A percentile compares a stretch with the other conserved stretches of the same genome.
Evolutionary conservation across 805 yeast species (phyloP).

Genomic region (Candida ovalis): DNA sequence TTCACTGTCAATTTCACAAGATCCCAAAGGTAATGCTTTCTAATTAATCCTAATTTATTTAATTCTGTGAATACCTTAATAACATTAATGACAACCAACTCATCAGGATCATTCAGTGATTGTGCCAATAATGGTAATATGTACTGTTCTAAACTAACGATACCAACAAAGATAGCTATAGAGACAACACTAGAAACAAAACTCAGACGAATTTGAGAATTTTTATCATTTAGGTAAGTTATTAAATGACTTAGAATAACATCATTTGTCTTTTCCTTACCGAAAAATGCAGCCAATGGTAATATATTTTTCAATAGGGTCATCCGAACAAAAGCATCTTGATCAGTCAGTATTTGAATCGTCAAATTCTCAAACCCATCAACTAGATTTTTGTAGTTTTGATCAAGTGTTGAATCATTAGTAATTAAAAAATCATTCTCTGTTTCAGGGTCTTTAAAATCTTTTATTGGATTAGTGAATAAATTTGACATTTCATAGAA

Average conservation of each 20-base stretch:
- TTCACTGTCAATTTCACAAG: constrained; percentile 47
- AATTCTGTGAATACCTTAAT: constrained; percentile 55
- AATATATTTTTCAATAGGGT: constrained; percentile 68
- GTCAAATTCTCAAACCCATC: constrained; percentile 63
- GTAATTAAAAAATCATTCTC: constrained; percentile 35
- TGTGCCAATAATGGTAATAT: constrained; percentile 81
- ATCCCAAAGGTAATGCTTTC: constrained; percentile 51
- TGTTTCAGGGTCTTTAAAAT: constrained; percentile 40
- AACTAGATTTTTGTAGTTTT: constrained; percentile 42
- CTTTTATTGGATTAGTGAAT: constrained; percentile 32
- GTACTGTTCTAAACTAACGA: constrained; percentile 79
- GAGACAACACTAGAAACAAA: constrained; percentile 71
- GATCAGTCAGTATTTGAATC: constrained; percentile 65
- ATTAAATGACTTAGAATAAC: constrained; percentile 84
- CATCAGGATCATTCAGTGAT: constrained; percentile 80
- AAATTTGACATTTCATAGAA: constrained; percentile 61
- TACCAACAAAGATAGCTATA: constrained; percentile 77
- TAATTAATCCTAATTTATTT: constrained; percentile 52
- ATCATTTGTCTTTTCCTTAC: constrained; percentile 85
- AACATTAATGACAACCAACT: constrained; percentile 69
- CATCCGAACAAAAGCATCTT: constrained; percentile 59
- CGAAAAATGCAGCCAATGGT: constrained; percentile 77
- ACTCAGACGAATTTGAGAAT: constrained; percentile 60
- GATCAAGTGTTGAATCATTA: constrained; percentile 32
- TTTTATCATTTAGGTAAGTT: constrained; percentile 82